phyloP scores from a whole-genome alignment of 805 yeast genomes.

The Lachancea nothofagi region DNA sequence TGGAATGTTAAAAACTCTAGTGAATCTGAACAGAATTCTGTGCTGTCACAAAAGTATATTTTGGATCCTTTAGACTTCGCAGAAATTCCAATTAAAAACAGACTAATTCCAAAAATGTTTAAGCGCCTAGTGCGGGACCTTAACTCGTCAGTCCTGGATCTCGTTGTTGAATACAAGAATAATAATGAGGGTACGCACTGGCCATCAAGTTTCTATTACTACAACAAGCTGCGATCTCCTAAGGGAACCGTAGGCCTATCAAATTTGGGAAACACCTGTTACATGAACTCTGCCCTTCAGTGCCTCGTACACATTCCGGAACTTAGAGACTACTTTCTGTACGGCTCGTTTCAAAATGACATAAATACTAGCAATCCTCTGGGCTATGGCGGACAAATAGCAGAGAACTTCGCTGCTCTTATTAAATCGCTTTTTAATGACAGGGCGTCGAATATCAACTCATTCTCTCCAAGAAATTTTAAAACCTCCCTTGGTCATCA shows the following conservation, averaged over 20 bases:
- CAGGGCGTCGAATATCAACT: slow-evolving; percentile 22
- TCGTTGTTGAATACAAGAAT: slow-evolving; percentile 34
- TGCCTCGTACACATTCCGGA: slow-evolving; percentile 85
- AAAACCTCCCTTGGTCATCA: slow-evolving; percentile 72
- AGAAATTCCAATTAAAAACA: slow-evolving; percentile 18
- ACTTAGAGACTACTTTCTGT: slow-evolving; percentile 66
- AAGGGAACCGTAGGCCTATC: slow-evolving; percentile 56
- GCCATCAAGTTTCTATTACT: slow-evolving; percentile 34
- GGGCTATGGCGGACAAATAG: slow-evolving; percentile 80
- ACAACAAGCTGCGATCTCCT: slow-evolving; percentile 30
- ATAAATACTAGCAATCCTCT: slow-evolving; percentile 74
- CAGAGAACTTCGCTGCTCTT: slow-evolving; percentile 64
- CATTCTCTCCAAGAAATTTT: slow-evolving; percentile 67
- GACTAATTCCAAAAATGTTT: slow-evolving; percentile 22
- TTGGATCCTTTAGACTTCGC: slow-evolving; percentile 31
- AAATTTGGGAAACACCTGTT: slow-evolving; percentile 86
- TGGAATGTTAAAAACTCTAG: slow-evolving; percentile 24
- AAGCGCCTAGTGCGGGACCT: slow-evolving; percentile 20
- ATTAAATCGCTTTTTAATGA: slow-evolving; percentile 53
- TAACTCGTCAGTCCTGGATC: slow-evolving; percentile 21
- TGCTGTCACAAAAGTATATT: slow-evolving; percentile 13
- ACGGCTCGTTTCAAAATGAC: slow-evolving; percentile 55
- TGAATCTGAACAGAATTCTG: slow-evolving; percentile 4
- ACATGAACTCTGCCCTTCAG: slow-evolving; percentile 92
- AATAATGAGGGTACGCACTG: slow-evolving; percentile 29